Evolutionary conservation across 108 stramenopile species (phyloP).

Genomic region (Cyclostephanos invisitatus): DNA sequence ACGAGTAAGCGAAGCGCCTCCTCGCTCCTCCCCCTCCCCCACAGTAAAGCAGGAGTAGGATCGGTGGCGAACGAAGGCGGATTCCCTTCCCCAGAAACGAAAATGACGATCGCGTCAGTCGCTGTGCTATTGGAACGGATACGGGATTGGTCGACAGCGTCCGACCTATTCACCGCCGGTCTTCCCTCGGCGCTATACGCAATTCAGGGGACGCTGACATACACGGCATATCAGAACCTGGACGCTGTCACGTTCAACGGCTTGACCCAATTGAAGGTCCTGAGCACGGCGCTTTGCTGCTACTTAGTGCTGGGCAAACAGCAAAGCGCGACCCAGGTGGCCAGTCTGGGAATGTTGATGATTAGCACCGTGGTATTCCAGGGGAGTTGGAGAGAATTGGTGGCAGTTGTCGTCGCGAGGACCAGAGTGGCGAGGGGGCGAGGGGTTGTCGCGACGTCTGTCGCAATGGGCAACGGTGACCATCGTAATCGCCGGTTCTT

Average conservation of each 20-base stretch:
- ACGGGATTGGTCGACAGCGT: constrained; percentile 9
- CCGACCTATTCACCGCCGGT: too few species aligned
- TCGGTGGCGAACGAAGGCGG: too few species aligned
- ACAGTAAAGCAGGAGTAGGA: too few species aligned
- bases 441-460: background rate
- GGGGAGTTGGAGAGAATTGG: constrained; percentile 45
- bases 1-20: background rate
- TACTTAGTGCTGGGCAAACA: constrained; percentile 73
- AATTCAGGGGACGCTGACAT: constrained; percentile 74
- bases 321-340: constrained; percentile 72
- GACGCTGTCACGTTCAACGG: constrained; percentile 88
- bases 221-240: constrained; percentile 77
- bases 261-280: constrained; percentile 90
- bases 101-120: too few species aligned
- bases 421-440: background rate
- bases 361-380: constrained; percentile 66
- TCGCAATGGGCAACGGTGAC: background rate
- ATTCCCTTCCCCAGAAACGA: too few species aligned
- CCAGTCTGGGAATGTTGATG: constrained; percentile 71
- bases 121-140: too few species aligned
- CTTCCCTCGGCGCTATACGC: constrained; percentile 84
- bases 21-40: background rate
- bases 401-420: background rate
- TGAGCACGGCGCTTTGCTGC: constrained; percentile 87
- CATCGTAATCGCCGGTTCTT: background rate